Conservation (phyloP, 2,329 filamentous ascomycete species). For the Colletotrichum tropicale region DNA sequence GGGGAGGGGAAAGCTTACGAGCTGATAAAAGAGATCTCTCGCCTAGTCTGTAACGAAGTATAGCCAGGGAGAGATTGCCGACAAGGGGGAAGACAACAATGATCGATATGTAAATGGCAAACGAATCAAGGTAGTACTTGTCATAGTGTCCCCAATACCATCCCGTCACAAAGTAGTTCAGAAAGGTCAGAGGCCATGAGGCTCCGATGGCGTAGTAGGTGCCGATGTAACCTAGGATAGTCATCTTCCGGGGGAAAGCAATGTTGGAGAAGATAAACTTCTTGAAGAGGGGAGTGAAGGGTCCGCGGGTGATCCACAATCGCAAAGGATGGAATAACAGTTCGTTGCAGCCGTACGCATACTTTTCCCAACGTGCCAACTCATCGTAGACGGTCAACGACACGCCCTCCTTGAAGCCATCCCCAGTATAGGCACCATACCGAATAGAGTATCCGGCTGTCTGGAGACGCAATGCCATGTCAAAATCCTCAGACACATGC, state of each 20-base stretch:
- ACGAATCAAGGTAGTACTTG: conserved; percentile 71
- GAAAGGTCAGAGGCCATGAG: conserved; percentile 67
- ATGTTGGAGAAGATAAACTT: conserved; percentile 66
- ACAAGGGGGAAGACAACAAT: conserved; percentile 68
- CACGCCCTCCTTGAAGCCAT: conserved; percentile 76
- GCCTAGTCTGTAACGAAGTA: conserved; percentile 66
- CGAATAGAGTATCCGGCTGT: conserved; percentile 71
- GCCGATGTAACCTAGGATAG: conserved; percentile 73
- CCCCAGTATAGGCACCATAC: conserved; percentile 70
- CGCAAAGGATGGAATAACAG: conserved; percentile 71
- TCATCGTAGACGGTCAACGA: conserved; percentile 77
- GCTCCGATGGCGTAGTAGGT: conserved; percentile 71
- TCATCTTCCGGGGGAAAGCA: conserved; percentile 69
- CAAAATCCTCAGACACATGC: conserved; percentile 80
- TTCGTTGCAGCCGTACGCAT: conserved; percentile 75
- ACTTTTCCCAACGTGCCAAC: conserved; percentile 75
- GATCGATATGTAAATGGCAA: conserved; percentile 67
- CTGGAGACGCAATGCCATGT: conserved; percentile 76
- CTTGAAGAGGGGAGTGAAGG: conserved; percentile 69
- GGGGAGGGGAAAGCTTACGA: conserved; percentile 33
- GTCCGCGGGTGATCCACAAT: conserved; percentile 65
- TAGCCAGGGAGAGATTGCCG: conserved; percentile 64
- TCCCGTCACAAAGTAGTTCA: conserved; percentile 75
- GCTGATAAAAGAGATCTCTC: conserved; percentile 52
- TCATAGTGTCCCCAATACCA: conserved; percentile 73